A percentile compares a stretch with the other conserved stretches of the same genome.
Conservation (phyloP, 352 stramenopile genomes). For the Phytophthora colocasiae region DNA sequence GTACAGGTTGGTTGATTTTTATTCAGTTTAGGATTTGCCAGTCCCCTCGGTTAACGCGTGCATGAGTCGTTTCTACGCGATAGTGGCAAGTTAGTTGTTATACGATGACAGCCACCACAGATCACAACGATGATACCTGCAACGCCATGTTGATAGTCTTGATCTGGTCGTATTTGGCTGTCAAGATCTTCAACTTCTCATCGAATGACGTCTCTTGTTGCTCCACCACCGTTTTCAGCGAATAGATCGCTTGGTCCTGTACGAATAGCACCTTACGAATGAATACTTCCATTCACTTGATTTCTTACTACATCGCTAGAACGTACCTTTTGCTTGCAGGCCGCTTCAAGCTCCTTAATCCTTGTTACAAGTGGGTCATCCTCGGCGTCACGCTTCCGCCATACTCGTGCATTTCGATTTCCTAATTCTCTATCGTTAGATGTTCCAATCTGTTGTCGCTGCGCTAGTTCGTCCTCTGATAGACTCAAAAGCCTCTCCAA, state of each 20-base stretch:
- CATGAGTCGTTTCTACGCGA: conserved; percentile 62
- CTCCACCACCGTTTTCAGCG: conserved; percentile 71
- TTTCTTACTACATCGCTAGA: neutral
- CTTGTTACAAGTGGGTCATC: conserved; percentile 34
- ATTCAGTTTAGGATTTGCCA: conserved; percentile 29
- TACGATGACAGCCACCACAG: neutral
- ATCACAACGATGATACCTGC: conserved; percentile 48
- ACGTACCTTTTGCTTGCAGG: conserved; percentile 77
- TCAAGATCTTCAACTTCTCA: conserved; percentile 73
- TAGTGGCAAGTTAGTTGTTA: conserved; percentile 6
- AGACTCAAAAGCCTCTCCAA: conserved; percentile 52
- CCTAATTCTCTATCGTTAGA: conserved; percentile 10
- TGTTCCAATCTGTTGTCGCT: conserved; percentile 11
- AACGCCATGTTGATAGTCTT: conserved; percentile 84
- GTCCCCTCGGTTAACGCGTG: conserved; percentile 49
- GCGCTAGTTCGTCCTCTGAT: conserved; percentile 39
- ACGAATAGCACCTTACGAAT: neutral
- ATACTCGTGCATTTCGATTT: conserved; percentile 24
- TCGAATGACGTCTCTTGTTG: conserved; percentile 72
- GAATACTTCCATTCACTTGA: neutral
- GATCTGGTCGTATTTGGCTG: conserved; percentile 80
- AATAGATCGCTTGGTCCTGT: conserved; percentile 74
- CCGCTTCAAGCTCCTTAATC: conserved; percentile 75
- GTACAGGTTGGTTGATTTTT: conserved; percentile 8
- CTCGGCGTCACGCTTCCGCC: conserved; percentile 26